A percentile compares a stretch with the other conserved stretches of the same genome.
phyloP scores from a whole-genome alignment of 768 basidiomycete species.

The Clitopilus passeckerianus region DNA sequence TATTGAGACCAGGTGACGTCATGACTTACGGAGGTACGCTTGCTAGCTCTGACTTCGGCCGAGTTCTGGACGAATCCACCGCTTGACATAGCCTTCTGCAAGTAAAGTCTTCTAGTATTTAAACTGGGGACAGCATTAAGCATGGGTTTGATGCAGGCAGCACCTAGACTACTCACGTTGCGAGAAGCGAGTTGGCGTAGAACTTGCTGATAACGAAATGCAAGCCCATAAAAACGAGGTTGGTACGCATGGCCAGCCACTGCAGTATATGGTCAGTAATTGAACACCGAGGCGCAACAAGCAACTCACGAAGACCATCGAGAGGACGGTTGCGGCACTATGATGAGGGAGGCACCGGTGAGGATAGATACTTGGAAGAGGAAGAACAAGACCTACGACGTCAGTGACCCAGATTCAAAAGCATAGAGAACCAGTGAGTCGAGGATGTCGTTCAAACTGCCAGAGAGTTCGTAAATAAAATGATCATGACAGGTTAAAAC shows the following conservation, averaged over 20 bases:
- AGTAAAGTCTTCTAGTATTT: neutral
- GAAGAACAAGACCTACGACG: conserved; percentile 26
- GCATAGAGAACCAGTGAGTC: conserved; percentile 45
- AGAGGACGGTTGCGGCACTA: conserved; percentile 36
- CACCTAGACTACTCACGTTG: conserved; percentile 27
- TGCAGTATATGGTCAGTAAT: conserved; percentile 7
- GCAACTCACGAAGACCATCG: conserved; percentile 41
- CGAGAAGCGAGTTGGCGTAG: conserved; percentile 48
- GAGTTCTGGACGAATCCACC: neutral
- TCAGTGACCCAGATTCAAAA: conserved; percentile 48
- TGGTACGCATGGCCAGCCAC: conserved; percentile 44
- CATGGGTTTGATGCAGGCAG: neutral
- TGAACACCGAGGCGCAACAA: neutral
- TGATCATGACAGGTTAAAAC: neutral
- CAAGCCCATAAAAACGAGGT: conserved; percentile 49
- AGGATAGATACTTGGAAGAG: neutral
- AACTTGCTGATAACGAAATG: conserved; percentile 52
- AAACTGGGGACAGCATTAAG: neutral
- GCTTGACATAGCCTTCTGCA: neutral
- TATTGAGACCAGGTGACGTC: neutral
- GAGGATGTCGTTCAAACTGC: conserved; percentile 42
- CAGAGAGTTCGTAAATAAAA: neutral
- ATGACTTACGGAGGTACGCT: neutral
- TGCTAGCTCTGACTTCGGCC: neutral
- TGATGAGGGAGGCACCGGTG: neutral